These are phyloP conservation scores for Amanita brunnescens DNA, from an alignment of 768 basidiomycete species.

Conservation along the genomic window DNA sequence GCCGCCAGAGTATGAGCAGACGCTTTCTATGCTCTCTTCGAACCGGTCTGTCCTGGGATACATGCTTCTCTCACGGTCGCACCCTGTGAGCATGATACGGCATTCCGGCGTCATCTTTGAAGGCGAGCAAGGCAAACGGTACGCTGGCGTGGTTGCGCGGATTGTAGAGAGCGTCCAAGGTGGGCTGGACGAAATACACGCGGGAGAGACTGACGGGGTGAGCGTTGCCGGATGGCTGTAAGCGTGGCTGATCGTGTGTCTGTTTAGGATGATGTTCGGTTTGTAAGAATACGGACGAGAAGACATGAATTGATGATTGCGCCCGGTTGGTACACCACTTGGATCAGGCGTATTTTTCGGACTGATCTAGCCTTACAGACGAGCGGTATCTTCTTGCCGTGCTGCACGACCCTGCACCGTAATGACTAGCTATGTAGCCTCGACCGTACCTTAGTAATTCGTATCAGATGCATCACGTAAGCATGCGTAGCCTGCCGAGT, in stretches of 20 bases:
- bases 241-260: not conserved
- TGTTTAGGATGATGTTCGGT: constrained; percentile 83
- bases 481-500: too few relatives aligned
- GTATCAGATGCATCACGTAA: not conserved
- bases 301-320: constrained; percentile 93
- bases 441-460: not conserved
- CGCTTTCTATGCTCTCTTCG: constrained; percentile 63
- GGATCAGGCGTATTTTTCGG: not conserved
- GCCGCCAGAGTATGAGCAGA: constrained; percentile 79
- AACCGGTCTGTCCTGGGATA: constrained; percentile 86
- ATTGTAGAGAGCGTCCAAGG: constrained; percentile 73
- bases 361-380: constrained; percentile 34
- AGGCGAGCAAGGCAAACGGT: constrained; percentile 71
- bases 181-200: constrained; percentile 74
- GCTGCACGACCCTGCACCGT: constrained; percentile 66
- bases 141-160: constrained; percentile 59
- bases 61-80: constrained; percentile 68
- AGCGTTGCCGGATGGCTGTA: constrained; percentile 2
- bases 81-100: constrained; percentile 70
- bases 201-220: constrained; percentile 21
- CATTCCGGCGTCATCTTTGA: constrained; percentile 83
- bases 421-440: too few relatives aligned
- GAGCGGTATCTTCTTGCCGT: constrained; percentile 76
- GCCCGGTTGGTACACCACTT: constrained; percentile 49
- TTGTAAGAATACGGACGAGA: constrained; percentile 86